Evolutionary conservation across 148 eudicot genomes (phyloP).

Genomic region (Rhododendron mucronatum): DNA sequence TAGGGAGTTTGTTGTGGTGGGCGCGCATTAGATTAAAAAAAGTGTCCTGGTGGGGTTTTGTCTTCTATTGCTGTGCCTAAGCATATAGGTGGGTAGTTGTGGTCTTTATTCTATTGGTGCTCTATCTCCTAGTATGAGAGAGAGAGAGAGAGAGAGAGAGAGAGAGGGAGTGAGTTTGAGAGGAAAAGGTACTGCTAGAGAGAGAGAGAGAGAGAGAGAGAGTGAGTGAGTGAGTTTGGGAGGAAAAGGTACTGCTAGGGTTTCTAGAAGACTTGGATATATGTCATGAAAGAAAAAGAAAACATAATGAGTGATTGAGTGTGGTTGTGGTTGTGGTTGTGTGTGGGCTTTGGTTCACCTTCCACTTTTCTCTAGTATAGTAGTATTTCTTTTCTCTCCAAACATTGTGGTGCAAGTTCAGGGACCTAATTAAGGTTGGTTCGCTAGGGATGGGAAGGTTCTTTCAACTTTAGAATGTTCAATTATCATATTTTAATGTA

Average conservation of each 20-base stretch:
- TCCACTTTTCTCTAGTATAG: constrained; percentile 32
- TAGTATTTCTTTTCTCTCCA: constrained; percentile 3
- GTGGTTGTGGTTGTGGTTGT: constrained; percentile 34
- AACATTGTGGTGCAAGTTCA: constrained; percentile 37
- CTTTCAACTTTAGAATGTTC: constrained; percentile 11
- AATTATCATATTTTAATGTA: background rate
- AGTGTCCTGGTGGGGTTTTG: constrained; percentile 23
- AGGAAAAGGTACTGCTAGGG: constrained; percentile 13
- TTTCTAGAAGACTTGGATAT: constrained; percentile 54
- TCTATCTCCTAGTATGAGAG: background rate
- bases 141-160: background rate
- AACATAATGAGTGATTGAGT: background rate
- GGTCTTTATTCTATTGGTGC: constrained; percentile 33
- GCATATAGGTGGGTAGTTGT: constrained; percentile 36
- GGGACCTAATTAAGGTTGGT: constrained; percentile 11
- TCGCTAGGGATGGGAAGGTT: constrained; percentile 10
- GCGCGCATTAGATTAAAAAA: constrained; percentile 14
- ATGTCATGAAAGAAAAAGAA: constrained; percentile 11
- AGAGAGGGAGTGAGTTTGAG: background rate
- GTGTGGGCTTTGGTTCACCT: constrained; percentile 61
- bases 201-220: background rate
- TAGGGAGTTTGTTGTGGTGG: constrained; percentile 34
- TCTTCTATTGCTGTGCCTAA: constrained; percentile 22
- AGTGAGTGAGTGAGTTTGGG: background rate
- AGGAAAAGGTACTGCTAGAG: background rate